phyloP scores from a whole-genome alignment of 768 basidiomycete species.

The Lentinula sp. region DNA sequence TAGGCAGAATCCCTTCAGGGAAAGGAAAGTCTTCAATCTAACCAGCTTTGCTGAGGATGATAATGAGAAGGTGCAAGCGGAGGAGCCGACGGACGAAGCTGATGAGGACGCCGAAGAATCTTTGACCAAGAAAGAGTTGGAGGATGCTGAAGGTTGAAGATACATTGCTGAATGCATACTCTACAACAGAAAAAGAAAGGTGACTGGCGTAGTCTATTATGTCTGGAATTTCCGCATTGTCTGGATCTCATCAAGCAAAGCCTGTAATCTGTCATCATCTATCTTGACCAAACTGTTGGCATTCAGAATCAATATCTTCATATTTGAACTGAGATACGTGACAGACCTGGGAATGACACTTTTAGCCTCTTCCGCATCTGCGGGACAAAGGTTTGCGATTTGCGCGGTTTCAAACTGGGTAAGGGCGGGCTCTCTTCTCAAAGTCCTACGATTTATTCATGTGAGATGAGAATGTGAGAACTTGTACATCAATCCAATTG shows the following conservation, averaged over 20 bases:
- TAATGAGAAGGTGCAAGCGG: conserved; percentile 21
- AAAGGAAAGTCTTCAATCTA: conserved; percentile 61
- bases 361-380: conserved; percentile 85
- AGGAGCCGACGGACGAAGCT: conserved; percentile 19
- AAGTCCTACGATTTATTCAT: conserved; percentile 41
- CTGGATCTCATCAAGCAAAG: conserved; percentile 80
- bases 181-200: conserved; percentile 5
- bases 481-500: conserved; percentile 5
- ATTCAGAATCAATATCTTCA: not conserved
- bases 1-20: conserved; percentile 58
- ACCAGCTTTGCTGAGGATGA: conserved; percentile 41
- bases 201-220: conserved; percentile 22
- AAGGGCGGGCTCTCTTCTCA: conserved; percentile 71
- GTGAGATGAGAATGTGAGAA: not conserved
- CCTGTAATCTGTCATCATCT: conserved; percentile 82
- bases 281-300: conserved; percentile 68
- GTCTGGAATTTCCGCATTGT: conserved; percentile 88
- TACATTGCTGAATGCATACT: conserved; percentile 2
- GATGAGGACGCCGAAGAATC: conserved; percentile 23
- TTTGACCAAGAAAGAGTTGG: conserved; percentile 35
- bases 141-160: conserved; percentile 47
- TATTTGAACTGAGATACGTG: not conserved
- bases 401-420: conserved; percentile 92
- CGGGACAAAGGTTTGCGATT: conserved; percentile 87
- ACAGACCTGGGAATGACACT: conserved; percentile 81